Evolutionary conservation across 2,329 filamentous ascomycete species (phyloP).

Genomic region (Cadophora sp.): DNA sequence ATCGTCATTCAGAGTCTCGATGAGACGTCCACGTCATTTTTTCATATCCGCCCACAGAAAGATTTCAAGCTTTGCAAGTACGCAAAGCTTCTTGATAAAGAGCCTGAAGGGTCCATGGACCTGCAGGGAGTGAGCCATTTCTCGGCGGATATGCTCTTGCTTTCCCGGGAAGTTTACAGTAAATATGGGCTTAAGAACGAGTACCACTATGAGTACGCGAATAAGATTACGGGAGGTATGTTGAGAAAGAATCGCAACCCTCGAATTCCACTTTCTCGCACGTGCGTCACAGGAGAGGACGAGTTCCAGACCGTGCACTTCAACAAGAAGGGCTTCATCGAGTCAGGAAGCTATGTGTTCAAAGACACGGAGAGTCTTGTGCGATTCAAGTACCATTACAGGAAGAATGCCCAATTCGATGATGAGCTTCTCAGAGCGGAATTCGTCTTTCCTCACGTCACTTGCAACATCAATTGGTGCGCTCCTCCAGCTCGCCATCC

Average conservation of each 20-base stretch:
- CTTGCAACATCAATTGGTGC: conserved; percentile 60
- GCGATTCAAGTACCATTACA: conserved; percentile 61
- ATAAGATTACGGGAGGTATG: conserved; percentile 40
- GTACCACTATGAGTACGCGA: conserved; percentile 56
- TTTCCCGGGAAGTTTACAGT: conserved; percentile 33
- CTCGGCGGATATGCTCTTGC: conserved; percentile 53
- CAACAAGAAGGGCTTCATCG: conserved; percentile 58
- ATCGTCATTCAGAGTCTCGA: conserved; percentile 47
- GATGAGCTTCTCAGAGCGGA: conserved; percentile 63
- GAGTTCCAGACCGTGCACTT: conserved; percentile 56
- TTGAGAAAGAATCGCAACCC: conserved; percentile 32
- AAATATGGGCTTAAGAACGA: conserved; percentile 51
- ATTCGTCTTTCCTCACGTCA: conserved; percentile 59
- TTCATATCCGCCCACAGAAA: conserved; percentile 29
- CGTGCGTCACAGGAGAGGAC: conserved; percentile 53
- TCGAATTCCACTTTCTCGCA: conserved; percentile 52
- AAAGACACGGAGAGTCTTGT: conserved; percentile 53
- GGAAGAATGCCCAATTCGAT: conserved; percentile 58
- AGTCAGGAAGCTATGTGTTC: conserved; percentile 59
- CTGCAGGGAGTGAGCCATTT: conserved; percentile 56
- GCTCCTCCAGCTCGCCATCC: conserved; percentile 56
- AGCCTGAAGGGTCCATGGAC: conserved; percentile 50
- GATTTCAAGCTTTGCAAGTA: conserved; percentile 22
- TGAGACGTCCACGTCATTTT: conserved; percentile 56
- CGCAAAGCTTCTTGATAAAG: conserved; percentile 44